phyloP scores from a whole-genome alignment of 73 alveolate genomes.

The Stentor coeruleus region DNA sequence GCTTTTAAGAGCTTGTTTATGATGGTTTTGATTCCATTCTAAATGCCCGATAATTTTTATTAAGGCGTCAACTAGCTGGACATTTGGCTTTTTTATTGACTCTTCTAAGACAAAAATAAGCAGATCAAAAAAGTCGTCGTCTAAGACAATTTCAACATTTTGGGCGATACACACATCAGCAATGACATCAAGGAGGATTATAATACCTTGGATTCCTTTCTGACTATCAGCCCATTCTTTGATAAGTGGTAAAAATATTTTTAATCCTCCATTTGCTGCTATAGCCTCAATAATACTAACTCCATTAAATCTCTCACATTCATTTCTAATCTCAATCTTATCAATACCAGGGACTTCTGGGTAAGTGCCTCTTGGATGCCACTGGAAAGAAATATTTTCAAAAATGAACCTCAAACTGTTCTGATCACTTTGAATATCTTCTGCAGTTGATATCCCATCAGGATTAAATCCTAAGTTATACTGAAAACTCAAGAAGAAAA shows the following conservation, averaged over 20 bases:
- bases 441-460: constrained; percentile 14
- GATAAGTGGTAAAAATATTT: constrained; percentile 7
- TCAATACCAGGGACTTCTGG: background rate
- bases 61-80: background rate
- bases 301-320: constrained; percentile 19
- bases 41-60: constrained; percentile 15
- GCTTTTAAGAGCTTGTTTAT: background rate
- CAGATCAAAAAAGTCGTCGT: constrained; percentile 2
- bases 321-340: background rate
- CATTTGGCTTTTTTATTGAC: background rate
- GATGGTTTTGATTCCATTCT: background rate
- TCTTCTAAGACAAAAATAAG: constrained; percentile 6
- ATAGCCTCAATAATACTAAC: constrained; percentile 14
- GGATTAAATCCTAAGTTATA: background rate
- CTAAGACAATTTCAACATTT: background rate
- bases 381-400: background rate
- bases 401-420: background rate
- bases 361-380: background rate
- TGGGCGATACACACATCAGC: constrained; percentile 17
- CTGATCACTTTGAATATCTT: background rate
- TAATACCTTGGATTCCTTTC: background rate
- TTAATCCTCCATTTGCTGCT: constrained; percentile 13
- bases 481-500: background rate
- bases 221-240: background rate
- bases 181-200: background rate